Evolutionary conservation across 768 basidiomycete genomes (phyloP), one percentile per base, ranked within the genome.

Genomic region (Mycena albidolilacea): DNA sequence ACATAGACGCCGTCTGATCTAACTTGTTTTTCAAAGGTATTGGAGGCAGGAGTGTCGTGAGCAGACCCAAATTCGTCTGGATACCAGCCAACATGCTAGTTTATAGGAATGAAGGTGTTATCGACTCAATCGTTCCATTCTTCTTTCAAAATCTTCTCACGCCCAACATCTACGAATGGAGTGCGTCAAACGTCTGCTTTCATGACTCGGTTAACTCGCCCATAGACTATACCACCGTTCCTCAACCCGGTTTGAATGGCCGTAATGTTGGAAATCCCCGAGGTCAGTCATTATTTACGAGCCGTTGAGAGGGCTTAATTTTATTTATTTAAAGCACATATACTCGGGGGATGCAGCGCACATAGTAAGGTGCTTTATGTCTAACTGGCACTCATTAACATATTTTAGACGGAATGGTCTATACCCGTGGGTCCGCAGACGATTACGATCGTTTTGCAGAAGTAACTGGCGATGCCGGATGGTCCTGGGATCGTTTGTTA

Each of bases 401-500:
- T 4, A 62, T 30, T 17, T 60, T 21, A 83, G 84, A 85, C 69
- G 81, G 78, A 55, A 79, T 84, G 78, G 77, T 82, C 17, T 84
- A 82, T 68, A 83, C 82, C 7, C 80, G 81, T 23, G 82, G 84
- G 3, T 75, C 83, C 0, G 75, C 59, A 5, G 85, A 85, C 23
- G 85, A 87, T 48, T 85, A 77, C 70, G 78, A 86, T 55, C 80
- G 81, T 43, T 79, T 79, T 12, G 84, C 81, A 1, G 58, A 67
- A 12, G 69, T 83, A 19, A 80, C 83, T 14, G 81, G 80, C 9
- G 84, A 87, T 72, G 19, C 69, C 11, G 82, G 82, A 15, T 86
- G 83, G 84, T 78, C 76, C 10, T 87, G 85, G 85, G 70, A 79
- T 23, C 79, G 77, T 12, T 79, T 87, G 48, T 77, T 78, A 37